Evolutionary conservation across 495 filamentous ascomycete genomes (phyloP), one percentile per base, ranked within the genome.

Genomic region (Podospora comata): DNA sequence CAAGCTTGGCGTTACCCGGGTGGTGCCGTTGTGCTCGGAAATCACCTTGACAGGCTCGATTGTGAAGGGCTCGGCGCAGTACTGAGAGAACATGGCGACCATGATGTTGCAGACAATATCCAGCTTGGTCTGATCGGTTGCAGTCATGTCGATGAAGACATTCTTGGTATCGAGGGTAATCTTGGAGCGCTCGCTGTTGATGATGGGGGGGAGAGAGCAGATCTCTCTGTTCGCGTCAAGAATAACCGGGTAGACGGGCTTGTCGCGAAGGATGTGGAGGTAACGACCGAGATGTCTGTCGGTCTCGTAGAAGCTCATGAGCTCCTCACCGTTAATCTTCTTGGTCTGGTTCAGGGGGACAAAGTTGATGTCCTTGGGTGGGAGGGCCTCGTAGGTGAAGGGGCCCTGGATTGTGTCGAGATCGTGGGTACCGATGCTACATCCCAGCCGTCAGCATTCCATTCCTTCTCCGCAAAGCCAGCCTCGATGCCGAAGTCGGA

Each of bases 171-270:
- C 82, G 54, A 97, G 81, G 1, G 86, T 92, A 75, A 99, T 98
- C 82, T 98, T 99, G 65, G 93, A 97, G 80, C 92, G 93, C 74
- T 99, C 86, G 69, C 93, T 88, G 80, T 99, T 99, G 84, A 99
- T 99, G 75, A 98, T 97, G 15, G 95, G 95, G 0, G 95, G 95
- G 65, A 99, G 84, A 27, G 94, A 97, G 82, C 93, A 96, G 60
- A 98, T 92, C 34, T 86, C 90, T 44, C 88, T 83, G 70, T 97
- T 91, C 48, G 92, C 86, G 80, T 99, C 95, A 73, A 92, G 92
- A 71, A 99, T 94, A 60, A 97, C 92, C n/a, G 95, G 95, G 77
- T 98, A 99, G 34, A 97, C 90, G 18, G 94, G 92, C 65, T 91
- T 92, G 77, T 97, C 93, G 23, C 88, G 88, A 76, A 99, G 94